Conservation (phyloP, 306 rosid species). For the Rubus idaeus region DNA sequence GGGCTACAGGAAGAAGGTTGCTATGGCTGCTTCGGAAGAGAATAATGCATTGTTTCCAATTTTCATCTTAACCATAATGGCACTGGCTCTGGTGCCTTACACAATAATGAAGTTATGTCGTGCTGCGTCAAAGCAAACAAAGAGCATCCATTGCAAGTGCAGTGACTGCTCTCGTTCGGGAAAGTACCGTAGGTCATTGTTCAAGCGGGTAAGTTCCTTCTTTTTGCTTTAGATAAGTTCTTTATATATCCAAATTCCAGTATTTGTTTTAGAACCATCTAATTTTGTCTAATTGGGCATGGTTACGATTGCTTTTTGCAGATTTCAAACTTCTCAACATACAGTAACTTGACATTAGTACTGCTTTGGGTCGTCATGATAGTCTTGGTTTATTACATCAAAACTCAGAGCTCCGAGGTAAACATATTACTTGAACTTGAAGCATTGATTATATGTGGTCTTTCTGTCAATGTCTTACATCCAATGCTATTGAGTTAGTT, state of each 20-base stretch:
- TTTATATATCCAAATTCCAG: not conserved
- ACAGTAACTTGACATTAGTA: constrained; percentile 69
- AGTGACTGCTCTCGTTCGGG: constrained; percentile 81
- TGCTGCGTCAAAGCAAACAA: constrained; percentile 74
- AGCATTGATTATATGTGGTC: not conserved
- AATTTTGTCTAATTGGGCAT: not conserved
- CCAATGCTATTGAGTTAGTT: not conserved
- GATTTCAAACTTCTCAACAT: constrained; percentile 87
- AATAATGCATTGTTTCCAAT: constrained; percentile 87
- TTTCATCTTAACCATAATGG: constrained; percentile 94
- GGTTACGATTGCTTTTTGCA: constrained; percentile 39
- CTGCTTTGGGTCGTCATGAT: constrained; percentile 90
- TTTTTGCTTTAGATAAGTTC: constrained; percentile 4
- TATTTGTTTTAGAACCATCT: constrained; percentile 1
- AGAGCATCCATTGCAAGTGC: constrained; percentile 89
- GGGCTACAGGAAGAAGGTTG: constrained; percentile 31
- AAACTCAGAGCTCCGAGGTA: constrained; percentile 87
- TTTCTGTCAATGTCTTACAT: not conserved
- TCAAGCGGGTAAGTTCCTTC: constrained; percentile 60
- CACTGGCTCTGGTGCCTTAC: constrained; percentile 86
- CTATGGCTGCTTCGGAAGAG: constrained; percentile 92
- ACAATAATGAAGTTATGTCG: constrained; percentile 77
- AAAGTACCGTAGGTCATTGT: constrained; percentile 84
- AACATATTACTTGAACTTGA: constrained; percentile 18
- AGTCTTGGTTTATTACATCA: constrained; percentile 80